phyloP scores from a whole-genome alignment of 805 yeast genomes.

The Zygoascus biomembranicola region DNA sequence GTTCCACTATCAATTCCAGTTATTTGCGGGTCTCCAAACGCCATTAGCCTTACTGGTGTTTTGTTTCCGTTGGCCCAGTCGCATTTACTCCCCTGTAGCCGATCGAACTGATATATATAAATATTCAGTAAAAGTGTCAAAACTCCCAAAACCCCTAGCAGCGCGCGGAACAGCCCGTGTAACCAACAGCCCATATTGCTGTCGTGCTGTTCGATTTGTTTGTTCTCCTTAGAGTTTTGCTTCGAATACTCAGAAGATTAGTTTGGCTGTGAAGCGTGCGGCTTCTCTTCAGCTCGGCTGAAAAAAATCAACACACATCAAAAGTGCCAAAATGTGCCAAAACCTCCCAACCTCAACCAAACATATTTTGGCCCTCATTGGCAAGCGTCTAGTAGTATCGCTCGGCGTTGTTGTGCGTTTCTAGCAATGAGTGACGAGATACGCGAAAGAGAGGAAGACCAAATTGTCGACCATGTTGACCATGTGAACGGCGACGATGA shows the following conservation, averaged over 20 bases:
- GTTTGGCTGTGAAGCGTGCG: too few species aligned
- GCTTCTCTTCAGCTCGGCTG: too few species aligned
- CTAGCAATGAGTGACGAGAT: not conserved
- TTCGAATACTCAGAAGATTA: too few species aligned
- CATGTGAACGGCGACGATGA: conserved; percentile 20
- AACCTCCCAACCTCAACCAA: too few species aligned
- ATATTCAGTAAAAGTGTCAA: conserved; percentile 44
- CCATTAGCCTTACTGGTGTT: conserved; percentile 53
- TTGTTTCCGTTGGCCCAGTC: conserved; percentile 8
- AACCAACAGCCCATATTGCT: not conserved
- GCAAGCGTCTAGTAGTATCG: too few species aligned
- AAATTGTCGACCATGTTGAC: conserved; percentile 7
- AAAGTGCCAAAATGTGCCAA: too few species aligned
- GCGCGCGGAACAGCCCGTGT: not conserved
- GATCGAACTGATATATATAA: conserved; percentile 59
- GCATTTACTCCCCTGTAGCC: conserved; percentile 12
- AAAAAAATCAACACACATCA: too few species aligned
- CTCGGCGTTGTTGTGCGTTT: too few species aligned
- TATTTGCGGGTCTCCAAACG: conserved; percentile 96
- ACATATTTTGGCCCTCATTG: too few species aligned
- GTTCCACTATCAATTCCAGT: conserved; percentile 77
- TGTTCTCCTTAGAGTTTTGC: too few species aligned
- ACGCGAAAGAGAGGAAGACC: conserved; percentile 9
- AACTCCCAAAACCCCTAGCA: conserved; percentile 22
- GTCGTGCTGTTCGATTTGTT: not conserved